Percentiles rank a stretch among this genome's conserved stretches.
phyloP scores from a whole-genome alignment of 805 yeast genomes.

The Yarrowia sp. region DNA sequence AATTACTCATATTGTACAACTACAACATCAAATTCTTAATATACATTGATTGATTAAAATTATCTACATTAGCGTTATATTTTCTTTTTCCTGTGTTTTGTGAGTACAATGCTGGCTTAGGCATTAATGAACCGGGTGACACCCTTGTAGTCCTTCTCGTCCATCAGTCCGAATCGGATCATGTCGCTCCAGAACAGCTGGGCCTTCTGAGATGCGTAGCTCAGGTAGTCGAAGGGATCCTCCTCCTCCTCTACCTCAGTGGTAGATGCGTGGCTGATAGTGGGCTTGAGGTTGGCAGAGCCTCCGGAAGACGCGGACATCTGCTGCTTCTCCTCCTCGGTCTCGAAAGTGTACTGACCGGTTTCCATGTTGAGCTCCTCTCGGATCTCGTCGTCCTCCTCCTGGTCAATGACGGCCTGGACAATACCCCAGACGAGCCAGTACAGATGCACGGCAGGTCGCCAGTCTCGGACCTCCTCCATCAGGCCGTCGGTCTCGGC shows the following conservation, averaged over 20 bases:
- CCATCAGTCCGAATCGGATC: conserved; percentile 54
- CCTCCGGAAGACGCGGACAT: conserved; percentile 40
- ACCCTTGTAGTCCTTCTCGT: conserved; percentile 40
- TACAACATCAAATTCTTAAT: background rate
- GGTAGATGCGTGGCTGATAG: conserved; percentile 31
- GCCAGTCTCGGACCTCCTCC: conserved; percentile 71
- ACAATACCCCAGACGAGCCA: conserved; percentile 95
- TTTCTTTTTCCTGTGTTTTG: background rate
- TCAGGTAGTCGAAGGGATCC: conserved; percentile 75
- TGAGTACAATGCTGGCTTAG: background rate
- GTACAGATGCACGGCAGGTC: conserved; percentile 70
- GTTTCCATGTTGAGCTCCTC: conserved; percentile 41
- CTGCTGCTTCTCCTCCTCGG: conserved; percentile 56
- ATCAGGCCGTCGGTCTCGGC: conserved; percentile 51
- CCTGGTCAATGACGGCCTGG: conserved; percentile 53
- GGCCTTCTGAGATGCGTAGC: conserved; percentile 72
- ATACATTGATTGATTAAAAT: background rate
- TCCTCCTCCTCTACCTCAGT: conserved; percentile 42
- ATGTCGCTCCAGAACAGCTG: conserved; percentile 74
- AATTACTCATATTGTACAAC: no score
- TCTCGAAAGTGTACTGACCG: conserved; percentile 43
- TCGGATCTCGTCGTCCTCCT: conserved; percentile 44
- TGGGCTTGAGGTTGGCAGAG: conserved; percentile 2
- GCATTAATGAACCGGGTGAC: conserved; percentile 7
- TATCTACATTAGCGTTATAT: background rate